Percentiles rank a stretch among this genome's conserved stretches.
Conservation (phyloP, 116 monocot species). For the Cymodocea nodosa region DNA sequence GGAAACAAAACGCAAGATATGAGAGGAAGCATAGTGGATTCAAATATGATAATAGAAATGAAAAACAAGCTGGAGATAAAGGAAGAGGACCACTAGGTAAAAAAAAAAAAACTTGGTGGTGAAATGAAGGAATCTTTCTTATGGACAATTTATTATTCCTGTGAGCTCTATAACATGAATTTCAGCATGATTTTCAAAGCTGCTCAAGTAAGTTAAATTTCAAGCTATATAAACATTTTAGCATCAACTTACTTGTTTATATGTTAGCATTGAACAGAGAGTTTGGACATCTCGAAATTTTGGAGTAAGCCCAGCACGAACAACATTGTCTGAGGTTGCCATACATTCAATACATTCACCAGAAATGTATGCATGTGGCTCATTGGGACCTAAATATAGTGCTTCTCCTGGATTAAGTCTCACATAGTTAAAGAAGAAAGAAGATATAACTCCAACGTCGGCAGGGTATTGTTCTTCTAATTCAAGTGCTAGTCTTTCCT, state of each 20-base stretch:
- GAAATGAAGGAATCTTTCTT: too few relatives aligned
- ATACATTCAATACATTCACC: slow-evolving; percentile 98
- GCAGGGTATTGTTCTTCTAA: slow-evolving; percentile 80
- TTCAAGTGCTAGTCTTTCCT: slow-evolving; percentile 59
- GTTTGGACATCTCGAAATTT: slow-evolving; percentile 84
- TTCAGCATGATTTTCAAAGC: too few relatives aligned
- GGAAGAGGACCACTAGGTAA: too few relatives aligned
- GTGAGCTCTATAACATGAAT: too few relatives aligned
- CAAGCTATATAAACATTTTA: neutral
- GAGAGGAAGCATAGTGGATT: too few relatives aligned
- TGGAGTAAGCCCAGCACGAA: slow-evolving; percentile 95
- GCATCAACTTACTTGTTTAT: slow-evolving; percentile 61
- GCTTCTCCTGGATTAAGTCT: slow-evolving; percentile 91
- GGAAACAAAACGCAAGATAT: too few relatives aligned
- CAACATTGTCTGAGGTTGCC: slow-evolving; percentile 99
- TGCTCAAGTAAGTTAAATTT: neutral
- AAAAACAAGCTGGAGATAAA: too few relatives aligned
- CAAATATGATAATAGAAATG: too few relatives aligned
- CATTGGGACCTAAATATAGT: slow-evolving; percentile 75
- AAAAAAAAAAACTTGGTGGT: too few relatives aligned
- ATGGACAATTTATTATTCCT: too few relatives aligned
- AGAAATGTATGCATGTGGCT: slow-evolving; percentile 92
- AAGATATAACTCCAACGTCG: slow-evolving; percentile 81
- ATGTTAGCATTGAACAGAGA: slow-evolving; percentile 98
- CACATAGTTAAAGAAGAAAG: slow-evolving; percentile 91